These are phyloP conservation scores for Flueggea neowawraea DNA, from an alignment of 441 rosid species.

Conservation along the genomic window DNA sequence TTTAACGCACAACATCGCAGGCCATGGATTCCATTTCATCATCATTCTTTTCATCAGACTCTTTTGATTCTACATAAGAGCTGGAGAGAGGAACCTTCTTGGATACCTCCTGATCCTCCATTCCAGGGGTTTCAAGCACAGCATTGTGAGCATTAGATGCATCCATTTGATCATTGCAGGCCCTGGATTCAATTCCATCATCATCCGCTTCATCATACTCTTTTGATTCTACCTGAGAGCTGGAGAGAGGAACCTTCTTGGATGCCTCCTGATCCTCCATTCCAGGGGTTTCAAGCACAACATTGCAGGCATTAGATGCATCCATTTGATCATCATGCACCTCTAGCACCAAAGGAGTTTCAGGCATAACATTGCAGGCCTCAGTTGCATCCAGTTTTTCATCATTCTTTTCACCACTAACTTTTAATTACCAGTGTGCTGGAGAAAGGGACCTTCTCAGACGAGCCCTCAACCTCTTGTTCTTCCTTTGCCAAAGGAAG, in stretches of 20 bases:
- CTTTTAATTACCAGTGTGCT: neutral
- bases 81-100: neutral
- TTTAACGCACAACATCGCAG: neutral
- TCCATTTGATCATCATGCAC: neutral
- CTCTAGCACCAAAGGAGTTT: neutral
- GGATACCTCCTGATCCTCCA: neutral
- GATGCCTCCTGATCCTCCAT: neutral
- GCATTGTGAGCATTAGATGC: too few species aligned
- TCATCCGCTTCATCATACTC: neutral
- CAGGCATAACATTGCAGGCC: neutral
- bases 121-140: neutral
- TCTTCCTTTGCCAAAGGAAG: neutral
- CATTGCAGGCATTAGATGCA: too few species aligned
- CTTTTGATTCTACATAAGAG: neutral
- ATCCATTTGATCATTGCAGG: neutral
- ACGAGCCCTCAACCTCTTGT: neutral
- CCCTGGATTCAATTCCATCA: neutral
- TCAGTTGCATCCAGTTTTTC: neutral
- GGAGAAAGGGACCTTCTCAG: neutral
- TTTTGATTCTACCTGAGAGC: neutral
- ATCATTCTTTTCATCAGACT: constrained; percentile 2
- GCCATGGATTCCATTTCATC: neutral
- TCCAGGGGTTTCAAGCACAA: neutral
- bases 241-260: neutral
- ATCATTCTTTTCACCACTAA: neutral